Evolutionary conservation across 805 yeast species (phyloP).

Genomic region (Candida silvicultrix): DNA sequence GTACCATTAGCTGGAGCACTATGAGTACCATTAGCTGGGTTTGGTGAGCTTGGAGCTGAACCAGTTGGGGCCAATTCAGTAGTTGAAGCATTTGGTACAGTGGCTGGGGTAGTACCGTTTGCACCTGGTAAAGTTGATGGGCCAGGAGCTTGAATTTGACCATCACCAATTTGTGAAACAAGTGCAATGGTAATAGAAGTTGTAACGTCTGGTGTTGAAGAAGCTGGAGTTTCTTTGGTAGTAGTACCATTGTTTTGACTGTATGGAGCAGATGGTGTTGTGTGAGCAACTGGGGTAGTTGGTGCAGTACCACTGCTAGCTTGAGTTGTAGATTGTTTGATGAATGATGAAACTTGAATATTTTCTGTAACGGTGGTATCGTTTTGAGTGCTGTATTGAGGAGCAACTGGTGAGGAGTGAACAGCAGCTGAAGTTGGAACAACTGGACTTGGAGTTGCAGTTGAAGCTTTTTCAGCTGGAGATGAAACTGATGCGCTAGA

Average conservation of each 20-base stretch:
- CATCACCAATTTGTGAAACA: slow-evolving; percentile 4
- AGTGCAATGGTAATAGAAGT: background rate
- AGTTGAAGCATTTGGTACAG: background rate
- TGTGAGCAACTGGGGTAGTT: background rate
- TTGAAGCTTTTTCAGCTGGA: background rate
- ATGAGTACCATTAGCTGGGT: background rate
- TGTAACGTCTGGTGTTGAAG: background rate
- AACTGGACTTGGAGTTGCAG: background rate
- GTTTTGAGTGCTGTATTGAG: background rate
- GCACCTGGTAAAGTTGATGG: background rate
- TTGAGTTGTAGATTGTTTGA: background rate
- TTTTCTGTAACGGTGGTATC: background rate
- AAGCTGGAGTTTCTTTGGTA: background rate
- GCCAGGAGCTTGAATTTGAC: background rate
- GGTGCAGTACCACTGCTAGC: background rate
- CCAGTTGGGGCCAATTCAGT: background rate
- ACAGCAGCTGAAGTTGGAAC: background rate
- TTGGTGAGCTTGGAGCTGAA: background rate
- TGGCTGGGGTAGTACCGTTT: slow-evolving; percentile 5
- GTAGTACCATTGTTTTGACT: background rate
- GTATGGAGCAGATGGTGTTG: background rate
- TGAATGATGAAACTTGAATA: background rate
- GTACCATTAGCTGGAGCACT: background rate
- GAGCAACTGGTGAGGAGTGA: background rate
- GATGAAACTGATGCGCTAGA: background rate